Percentiles rank a stretch among this genome's conserved stretches.
These are phyloP conservation scores for Neurospora africana DNA, from an alignment of 495 filamentous ascomycete species.

Conservation along the genomic window DNA sequence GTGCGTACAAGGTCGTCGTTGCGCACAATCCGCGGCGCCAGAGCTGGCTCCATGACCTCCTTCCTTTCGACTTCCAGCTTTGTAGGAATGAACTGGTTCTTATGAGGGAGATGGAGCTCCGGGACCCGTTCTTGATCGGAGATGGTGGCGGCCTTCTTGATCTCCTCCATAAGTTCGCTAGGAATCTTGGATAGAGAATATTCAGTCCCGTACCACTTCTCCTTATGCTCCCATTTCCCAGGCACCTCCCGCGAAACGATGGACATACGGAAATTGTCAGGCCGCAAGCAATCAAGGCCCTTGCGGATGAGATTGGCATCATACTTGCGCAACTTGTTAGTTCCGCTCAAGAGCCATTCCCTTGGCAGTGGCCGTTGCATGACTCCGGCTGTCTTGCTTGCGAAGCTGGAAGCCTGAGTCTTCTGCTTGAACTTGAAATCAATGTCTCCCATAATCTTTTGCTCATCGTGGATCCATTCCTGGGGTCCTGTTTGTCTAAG, in stretches of 20 bases:
- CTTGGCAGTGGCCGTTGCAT: slow-evolving; percentile 88
- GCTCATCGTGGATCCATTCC: slow-evolving; percentile 87
- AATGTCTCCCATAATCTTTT: slow-evolving; percentile 79
- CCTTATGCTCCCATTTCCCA: slow-evolving; percentile 74
- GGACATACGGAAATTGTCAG: slow-evolving; percentile 80
- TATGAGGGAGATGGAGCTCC: slow-evolving; percentile 77
- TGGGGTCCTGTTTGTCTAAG: slow-evolving; percentile 72
- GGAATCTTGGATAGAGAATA: slow-evolving; percentile 80
- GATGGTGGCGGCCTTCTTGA: slow-evolving; percentile 51
- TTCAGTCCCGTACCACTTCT: slow-evolving; percentile 98
- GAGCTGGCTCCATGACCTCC: slow-evolving; percentile 61
- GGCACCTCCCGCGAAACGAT: slow-evolving; percentile 76
- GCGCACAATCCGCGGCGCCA: slow-evolving; percentile 74
- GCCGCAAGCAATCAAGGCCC: slow-evolving; percentile 62
- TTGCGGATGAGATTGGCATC: slow-evolving; percentile 65
- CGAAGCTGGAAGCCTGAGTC: slow-evolving; percentile 76
- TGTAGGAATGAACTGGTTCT: slow-evolving; percentile 93
- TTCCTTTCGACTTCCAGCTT: slow-evolving; percentile 92
- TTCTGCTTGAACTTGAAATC: slow-evolving; percentile 95
- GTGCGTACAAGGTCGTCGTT: slow-evolving; percentile 72
- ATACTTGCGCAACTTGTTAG: slow-evolving; percentile 60
- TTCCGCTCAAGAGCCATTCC: slow-evolving; percentile 74
- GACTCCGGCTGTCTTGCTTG: slow-evolving; percentile 63
- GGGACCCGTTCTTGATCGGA: slow-evolving; percentile 48
- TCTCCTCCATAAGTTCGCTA: slow-evolving; percentile 55